Evolutionary conservation across 2,329 filamentous ascomycete genomes (phyloP), one percentile per base, ranked within the genome.

Genomic region (Calonectria hawksworthii): DNA sequence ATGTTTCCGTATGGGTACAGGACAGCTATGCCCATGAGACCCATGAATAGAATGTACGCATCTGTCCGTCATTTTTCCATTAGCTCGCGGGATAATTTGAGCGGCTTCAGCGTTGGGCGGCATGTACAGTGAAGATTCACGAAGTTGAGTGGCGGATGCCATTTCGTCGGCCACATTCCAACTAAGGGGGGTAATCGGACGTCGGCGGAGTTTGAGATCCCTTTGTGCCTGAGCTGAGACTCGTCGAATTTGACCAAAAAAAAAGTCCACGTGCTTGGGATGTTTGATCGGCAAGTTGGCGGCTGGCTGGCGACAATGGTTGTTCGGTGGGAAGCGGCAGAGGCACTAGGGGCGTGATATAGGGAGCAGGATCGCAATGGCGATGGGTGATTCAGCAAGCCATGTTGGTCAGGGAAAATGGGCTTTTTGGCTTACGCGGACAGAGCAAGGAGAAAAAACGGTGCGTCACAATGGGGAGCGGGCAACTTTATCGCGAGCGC

Each of bases 51-150:
- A 16, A 82, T 82, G 74, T 80, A 82, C 61, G 73, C 75, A 64
- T 82, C 80, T 82, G 64, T 36, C 38, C 32, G 64, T 44, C 67
- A 66, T 50, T n/a, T 34, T 36, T 44, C 30, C 66, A 38, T 78
- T 44, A 78, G 74, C 54, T 68, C 41, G 21, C 6, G 18, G 28
- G 4, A 41, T 28, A 7, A 4, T 10, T 50, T 32, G 26, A 13
- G 61, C 21, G 13, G 10, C 18, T 13, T 13, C 26, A 16, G 28
- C 34, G 64, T 16, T 28, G 21, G 18, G 32, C 21, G 68, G 44
- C 23, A 79, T 78, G 76, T 73, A 82, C 80, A 82, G 76, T 82
- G 80, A 36, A 82, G 52, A 32, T 79, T 76, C 28, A 82, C 80
- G 54, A 82, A 82, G 70, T 82, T 82, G 54, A 80, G 50, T 21